Evolutionary conservation across 768 basidiomycete species (phyloP), one percentile per base, ranked within the genome.

Genomic region (Amyloporia xantha): DNA sequence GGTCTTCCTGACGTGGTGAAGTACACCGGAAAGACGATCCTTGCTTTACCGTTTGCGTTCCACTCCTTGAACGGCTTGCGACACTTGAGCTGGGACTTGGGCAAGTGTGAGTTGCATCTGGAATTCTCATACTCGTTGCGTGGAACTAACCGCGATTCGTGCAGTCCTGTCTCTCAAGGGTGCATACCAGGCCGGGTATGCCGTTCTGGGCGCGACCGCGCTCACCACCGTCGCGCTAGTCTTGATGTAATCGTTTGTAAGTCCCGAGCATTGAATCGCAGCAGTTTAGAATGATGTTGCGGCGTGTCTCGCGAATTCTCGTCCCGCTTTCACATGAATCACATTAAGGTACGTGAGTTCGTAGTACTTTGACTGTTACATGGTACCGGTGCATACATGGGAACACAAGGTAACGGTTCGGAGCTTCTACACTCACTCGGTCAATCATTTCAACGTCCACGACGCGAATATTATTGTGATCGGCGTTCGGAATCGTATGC

Each of bases 51-150:
- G 1, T 95, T 96, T 66, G 79, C 89, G 13, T 97, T 85, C 79
- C 95, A 98, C 70, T 78, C 80, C 6, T 74, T 82, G 67, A 97
- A 97, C 67, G 95, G 95, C 3, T 53, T 97, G 52, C 79, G 95
- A 36, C 95, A 98, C 73, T 70, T 98, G 59, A 66, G 68, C 27
- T 98, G 95, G 95, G 95, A 97, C 69, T 67, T 78, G 63, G 82
- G 84, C 50, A 86, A 84, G 74, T 84, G 95, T 97, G 59, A 57
- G 93, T 81, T 24, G 7, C 26, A 20, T 27, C 41, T 21, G 17
- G 41, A 45, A 27, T 15, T 21, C 15, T 11, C 17, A 45, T 44
- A n/a, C 44, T 39, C 19, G 15, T 27, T 26, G 28, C 11, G 28
- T n/a, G n/a, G n/a, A n/a, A n/a, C n/a, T n/a, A n/a, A n/a, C n/a